Conservation (phyloP, 2,329 filamentous ascomycete species). For the Colletotrichum shisoi region DNA sequence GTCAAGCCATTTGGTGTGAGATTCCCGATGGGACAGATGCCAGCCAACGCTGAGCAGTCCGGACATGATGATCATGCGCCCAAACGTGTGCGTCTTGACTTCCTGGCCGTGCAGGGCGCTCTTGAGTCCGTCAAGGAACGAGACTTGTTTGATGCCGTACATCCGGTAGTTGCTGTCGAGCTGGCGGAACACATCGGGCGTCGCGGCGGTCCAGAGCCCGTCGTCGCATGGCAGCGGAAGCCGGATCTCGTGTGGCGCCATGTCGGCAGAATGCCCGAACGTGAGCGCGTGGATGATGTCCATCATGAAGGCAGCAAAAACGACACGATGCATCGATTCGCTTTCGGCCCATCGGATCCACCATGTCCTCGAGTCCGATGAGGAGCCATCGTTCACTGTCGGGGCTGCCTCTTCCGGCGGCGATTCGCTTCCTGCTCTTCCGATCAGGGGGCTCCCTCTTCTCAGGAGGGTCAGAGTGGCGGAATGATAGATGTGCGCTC, state of each 20-base stretch:
- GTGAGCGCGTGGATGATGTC: slow-evolving; percentile 90
- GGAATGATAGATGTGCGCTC: slow-evolving; percentile 88
- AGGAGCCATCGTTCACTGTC: slow-evolving; percentile 37
- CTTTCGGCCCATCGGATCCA: slow-evolving; percentile 91
- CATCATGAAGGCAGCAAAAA: slow-evolving; percentile 88
- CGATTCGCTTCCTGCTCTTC: slow-evolving; percentile 78
- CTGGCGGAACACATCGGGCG: slow-evolving; percentile 76
- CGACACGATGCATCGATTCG: slow-evolving; percentile 84
- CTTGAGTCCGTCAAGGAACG: slow-evolving; percentile 86
- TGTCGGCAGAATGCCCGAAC: slow-evolving; percentile 89
- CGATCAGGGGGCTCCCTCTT: slow-evolving; percentile 84
- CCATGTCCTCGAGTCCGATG: slow-evolving; percentile 60
- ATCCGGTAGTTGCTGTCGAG: slow-evolving; percentile 79
- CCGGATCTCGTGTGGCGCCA: slow-evolving; percentile 90
- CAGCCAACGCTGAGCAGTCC: slow-evolving; percentile 89
- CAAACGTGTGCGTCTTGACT: slow-evolving; percentile 86
- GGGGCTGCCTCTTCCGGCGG: slow-evolving; percentile 68
- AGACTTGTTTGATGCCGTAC: slow-evolving; percentile 79
- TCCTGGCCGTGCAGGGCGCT: slow-evolving; percentile 80
- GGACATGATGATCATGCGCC: slow-evolving; percentile 88
- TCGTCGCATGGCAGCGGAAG: slow-evolving; percentile 88
- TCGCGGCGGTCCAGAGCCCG: slow-evolving; percentile 82
- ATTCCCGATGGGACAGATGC: slow-evolving; percentile 88
- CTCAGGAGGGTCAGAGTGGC: slow-evolving; percentile 86
- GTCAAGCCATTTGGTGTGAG: slow-evolving; percentile 81